phyloP scores from a whole-genome alignment of 2,329 filamentous ascomycete genomes.

The Pyrenochaeta sp. region DNA sequence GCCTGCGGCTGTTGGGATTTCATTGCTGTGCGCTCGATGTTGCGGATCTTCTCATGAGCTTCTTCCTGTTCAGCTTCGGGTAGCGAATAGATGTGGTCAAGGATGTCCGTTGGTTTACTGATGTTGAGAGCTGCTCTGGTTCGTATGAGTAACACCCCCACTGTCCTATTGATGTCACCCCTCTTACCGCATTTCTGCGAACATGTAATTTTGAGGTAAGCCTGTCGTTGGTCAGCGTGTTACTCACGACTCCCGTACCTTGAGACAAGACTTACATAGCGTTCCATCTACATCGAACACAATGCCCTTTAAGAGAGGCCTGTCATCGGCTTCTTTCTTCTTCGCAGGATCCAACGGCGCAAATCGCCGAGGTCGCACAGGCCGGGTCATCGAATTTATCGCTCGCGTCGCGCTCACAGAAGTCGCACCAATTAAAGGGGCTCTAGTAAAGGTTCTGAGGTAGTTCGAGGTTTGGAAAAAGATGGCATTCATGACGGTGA shows the following conservation, averaged over 20 bases:
- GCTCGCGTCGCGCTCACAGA: constrained; percentile 1
- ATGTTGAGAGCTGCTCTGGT: constrained; percentile 70
- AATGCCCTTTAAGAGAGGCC: constrained; percentile 63
- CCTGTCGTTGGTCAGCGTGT: constrained; percentile 57
- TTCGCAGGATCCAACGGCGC: constrained; percentile 57
- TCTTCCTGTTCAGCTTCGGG: constrained; percentile 67
- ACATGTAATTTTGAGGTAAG: constrained; percentile 95
- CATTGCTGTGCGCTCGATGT: constrained; percentile 86
- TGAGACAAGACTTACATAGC: constrained; percentile 69
- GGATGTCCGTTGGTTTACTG: constrained; percentile 76
- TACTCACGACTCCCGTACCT: background rate
- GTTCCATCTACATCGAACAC: constrained; percentile 97
- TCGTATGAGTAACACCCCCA: background rate
- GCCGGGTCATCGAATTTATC: constrained; percentile 21
- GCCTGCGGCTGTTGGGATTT: constrained; percentile 79
- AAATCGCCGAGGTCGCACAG: constrained; percentile 55
- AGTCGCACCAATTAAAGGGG: background rate
- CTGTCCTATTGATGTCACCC: background rate
- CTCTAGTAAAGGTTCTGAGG: background rate
- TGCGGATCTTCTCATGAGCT: constrained; percentile 77
- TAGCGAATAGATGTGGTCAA: constrained; percentile 83
- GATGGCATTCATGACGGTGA: constrained; percentile 11
- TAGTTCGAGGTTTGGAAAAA: constrained; percentile 5
- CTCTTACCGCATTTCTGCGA: constrained; percentile 77
- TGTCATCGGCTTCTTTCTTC: constrained; percentile 39